These are phyloP conservation scores for Colletotrichum filicis DNA, from an alignment of 2,329 filamentous ascomycete species.

Conservation along the genomic window DNA sequence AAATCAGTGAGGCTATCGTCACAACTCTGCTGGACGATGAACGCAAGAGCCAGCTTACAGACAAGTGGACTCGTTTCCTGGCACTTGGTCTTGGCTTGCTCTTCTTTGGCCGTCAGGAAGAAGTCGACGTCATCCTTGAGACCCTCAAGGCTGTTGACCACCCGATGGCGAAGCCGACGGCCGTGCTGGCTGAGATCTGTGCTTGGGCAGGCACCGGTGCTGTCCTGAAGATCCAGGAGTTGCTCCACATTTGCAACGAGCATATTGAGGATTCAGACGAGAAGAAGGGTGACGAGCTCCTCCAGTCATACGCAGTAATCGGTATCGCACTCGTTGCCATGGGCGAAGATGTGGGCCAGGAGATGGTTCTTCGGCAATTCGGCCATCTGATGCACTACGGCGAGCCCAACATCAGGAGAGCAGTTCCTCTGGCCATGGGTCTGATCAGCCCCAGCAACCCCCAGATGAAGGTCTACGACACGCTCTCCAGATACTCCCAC, in stretches of 20 bases:
- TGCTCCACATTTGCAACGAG: slow-evolving; percentile 98
- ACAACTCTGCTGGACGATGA: slow-evolving; percentile 95
- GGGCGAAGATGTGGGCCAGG: slow-evolving; percentile 98
- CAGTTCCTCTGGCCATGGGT: slow-evolving; percentile 95
- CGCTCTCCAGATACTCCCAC: slow-evolving; percentile 95
- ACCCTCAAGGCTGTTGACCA: slow-evolving; percentile 97
- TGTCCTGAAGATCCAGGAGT: slow-evolving; percentile 95
- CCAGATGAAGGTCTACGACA: slow-evolving; percentile 99
- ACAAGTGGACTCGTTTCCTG: slow-evolving; percentile 99
- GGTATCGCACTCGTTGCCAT: slow-evolving; percentile 95
- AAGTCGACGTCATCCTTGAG: slow-evolving; percentile 97
- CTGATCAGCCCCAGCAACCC: slow-evolving; percentile 97
- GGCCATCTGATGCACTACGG: slow-evolving; percentile 99
- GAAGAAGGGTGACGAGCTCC: slow-evolving; percentile 93
- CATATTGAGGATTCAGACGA: slow-evolving; percentile 94
- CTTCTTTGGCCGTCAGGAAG: slow-evolving; percentile 96
- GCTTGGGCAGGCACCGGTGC: slow-evolving; percentile 98
- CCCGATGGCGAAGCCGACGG: slow-evolving; percentile 95
- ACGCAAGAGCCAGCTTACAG: slow-evolving; percentile 87
- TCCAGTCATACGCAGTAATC: slow-evolving; percentile 95
- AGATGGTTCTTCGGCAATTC: slow-evolving; percentile 98
- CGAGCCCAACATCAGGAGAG: slow-evolving; percentile 95
- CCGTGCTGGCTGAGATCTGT: slow-evolving; percentile 93
- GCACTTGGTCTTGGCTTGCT: slow-evolving; percentile 91
- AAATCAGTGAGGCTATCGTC: slow-evolving; percentile 92